A percentile compares a stretch with the other conserved stretches of the same genome.
phyloP scores from a whole-genome alignment of 306 rosid genomes.

The Delonix regia region DNA sequence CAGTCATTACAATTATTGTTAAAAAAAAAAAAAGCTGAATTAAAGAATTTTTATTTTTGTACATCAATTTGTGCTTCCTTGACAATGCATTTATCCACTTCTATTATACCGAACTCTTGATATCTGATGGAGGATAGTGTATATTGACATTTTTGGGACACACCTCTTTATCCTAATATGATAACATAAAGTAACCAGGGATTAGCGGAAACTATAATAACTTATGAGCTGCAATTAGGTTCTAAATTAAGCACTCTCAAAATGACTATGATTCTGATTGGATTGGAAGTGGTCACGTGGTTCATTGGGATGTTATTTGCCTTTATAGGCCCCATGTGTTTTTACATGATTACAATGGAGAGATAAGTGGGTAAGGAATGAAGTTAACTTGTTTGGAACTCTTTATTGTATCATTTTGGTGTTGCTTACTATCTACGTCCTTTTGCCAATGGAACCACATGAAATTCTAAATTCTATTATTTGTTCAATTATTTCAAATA shows the following conservation, averaged over 20 bases:
- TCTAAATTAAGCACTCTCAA: slow-evolving; percentile 37
- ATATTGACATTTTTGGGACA: background rate
- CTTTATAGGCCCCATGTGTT: slow-evolving; percentile 27
- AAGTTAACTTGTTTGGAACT: slow-evolving; percentile 39
- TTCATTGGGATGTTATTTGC: slow-evolving; percentile 33
- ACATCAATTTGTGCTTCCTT: too few species aligned
- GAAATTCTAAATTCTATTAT: background rate
- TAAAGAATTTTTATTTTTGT: too few species aligned
- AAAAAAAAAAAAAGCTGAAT: too few species aligned
- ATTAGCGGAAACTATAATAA: slow-evolving; percentile 15
- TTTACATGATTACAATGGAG: slow-evolving; percentile 30
- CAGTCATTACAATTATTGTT: too few species aligned
- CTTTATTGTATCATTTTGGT: slow-evolving; percentile 44
- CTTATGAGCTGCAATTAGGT: slow-evolving; percentile 31
- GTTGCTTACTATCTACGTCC: slow-evolving; percentile 38
- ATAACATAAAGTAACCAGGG: slow-evolving; percentile 32
- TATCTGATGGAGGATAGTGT: too few species aligned
- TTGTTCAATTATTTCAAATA: slow-evolving; percentile 10
- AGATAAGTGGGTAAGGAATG: slow-evolving; percentile 29
- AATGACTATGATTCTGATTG: slow-evolving; percentile 45
- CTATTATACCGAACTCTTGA: background rate
- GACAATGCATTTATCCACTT: slow-evolving; percentile 20
- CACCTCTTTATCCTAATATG: background rate
- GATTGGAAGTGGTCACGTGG: slow-evolving; percentile 37
- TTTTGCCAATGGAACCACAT: slow-evolving; percentile 50